These are phyloP conservation scores for Globisporangium abappressorium DNA, from an alignment of 352 stramenopile genomes.

Conservation along the genomic window DNA sequence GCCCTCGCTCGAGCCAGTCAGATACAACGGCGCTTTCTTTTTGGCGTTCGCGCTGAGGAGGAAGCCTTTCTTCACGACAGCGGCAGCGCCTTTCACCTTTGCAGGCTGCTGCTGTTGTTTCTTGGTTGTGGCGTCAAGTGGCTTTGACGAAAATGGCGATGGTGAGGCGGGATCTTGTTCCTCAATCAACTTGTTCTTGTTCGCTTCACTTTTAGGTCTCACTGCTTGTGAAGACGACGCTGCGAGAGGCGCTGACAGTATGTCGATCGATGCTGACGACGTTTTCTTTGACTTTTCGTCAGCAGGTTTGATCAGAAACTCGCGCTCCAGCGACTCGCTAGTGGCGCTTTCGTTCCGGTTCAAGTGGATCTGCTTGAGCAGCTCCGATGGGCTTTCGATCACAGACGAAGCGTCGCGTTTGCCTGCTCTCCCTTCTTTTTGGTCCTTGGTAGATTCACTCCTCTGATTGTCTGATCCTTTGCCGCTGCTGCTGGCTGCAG, in stretches of 20 bases:
- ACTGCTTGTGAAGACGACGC: neutral
- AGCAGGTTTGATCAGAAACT: constrained; percentile 12
- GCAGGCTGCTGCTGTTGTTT: constrained; percentile 8
- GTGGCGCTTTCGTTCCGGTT: constrained; percentile 14
- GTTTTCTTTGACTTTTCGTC: constrained; percentile 1
- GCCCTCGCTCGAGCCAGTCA: constrained; percentile 66
- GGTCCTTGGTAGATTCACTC: neutral
- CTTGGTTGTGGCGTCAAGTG: neutral
- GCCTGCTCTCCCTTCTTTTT: neutral
- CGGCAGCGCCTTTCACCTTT: constrained; percentile 12
- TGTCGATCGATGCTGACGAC: neutral
- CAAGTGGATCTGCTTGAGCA: constrained; percentile 52
- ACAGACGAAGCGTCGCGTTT: neutral
- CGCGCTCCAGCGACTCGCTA: neutral
- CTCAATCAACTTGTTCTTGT: constrained; percentile 47
- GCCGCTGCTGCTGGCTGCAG: neutral
- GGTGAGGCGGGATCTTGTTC: constrained; percentile 24
- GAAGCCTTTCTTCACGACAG: constrained; percentile 74
- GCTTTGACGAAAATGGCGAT: neutral
- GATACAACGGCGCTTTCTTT: constrained; percentile 58
- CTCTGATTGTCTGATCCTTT: constrained; percentile 10
- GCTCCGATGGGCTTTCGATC: constrained; percentile 46
- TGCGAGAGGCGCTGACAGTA: neutral
- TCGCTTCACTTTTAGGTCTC: constrained; percentile 3
- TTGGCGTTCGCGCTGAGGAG: constrained; percentile 23